Evolutionary conservation across 2,329 filamentous ascomycete genomes (phyloP), one percentile per base, ranked within the genome.

Genomic region (Penicillium sp.): DNA sequence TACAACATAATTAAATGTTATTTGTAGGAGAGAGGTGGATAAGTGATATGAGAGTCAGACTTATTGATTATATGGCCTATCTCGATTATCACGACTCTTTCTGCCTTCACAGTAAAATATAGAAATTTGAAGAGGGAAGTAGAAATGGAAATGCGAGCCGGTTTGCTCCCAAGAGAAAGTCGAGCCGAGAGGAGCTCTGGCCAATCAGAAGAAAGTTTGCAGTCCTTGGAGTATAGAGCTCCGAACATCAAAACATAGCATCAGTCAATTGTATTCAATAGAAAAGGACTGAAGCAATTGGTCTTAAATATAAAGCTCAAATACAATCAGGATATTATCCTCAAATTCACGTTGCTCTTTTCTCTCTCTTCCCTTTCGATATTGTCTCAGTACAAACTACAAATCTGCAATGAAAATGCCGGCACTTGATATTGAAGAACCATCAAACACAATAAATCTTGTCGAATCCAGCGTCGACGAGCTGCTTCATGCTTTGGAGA

Each of bases 401-500:
- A n/a, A 23, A 23, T 37, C 10, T 23, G 8, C 4, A 8, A 40
- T 29, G 7, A 42, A 18, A 20, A 48, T 48, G 45, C 36, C 45
- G 4, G 36, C n/a, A 18, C 23, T 41, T 27, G 29, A 42, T 34
- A 20, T 23, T 30, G 10, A 23, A 9, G 7, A 36, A 8, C 18
- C 18, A 36, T 18, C 36, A 7, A 26, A 27, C 15, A 20, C 15
- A 23, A 17, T 49, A 13, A 34, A 43, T 15, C 27, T 49, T 29
- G 39, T 20, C 20, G 21, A 49, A 3, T 27, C 46, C 46, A 49
- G 20, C 10, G 10, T 49, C 5, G 21, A 34, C 12, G 46, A 49
- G 12, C 39, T 42, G 15, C 29, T 49, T 10, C 37, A 43, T 34
- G 30, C 37, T 24, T 32, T 49, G 10, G 29, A 49, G 5, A 29